Percentiles rank a stretch among this genome's conserved stretches.
Evolutionary conservation across 768 basidiomycete species (phyloP).

Genomic region (Tylopilus felleus): DNA sequence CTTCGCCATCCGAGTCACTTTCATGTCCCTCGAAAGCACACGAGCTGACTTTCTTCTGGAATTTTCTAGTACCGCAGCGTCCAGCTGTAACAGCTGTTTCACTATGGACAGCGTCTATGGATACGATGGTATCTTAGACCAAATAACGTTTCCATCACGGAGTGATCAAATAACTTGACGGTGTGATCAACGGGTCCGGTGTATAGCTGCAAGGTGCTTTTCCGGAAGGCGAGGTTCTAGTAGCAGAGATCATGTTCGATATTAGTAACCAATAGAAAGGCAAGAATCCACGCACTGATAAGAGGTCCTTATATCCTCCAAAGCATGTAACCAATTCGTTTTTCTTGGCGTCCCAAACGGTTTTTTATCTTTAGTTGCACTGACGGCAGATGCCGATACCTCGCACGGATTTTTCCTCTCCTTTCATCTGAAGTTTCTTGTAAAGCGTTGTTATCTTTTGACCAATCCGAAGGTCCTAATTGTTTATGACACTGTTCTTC

Average conservation of each 20-base stretch:
- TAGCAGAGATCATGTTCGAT: not conserved
- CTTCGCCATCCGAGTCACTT: conserved; percentile 44
- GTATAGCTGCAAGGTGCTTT: conserved; percentile 66
- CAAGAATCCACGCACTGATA: conserved; percentile 56
- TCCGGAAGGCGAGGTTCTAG: conserved; percentile 72
- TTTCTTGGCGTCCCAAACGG: conserved; percentile 78
- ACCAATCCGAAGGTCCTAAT: conserved; percentile 74
- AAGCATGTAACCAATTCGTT: conserved; percentile 78
- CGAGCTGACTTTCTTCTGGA: conserved; percentile 89
- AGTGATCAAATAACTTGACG: conserved; percentile 80
- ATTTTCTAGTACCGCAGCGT: conserved; percentile 96
- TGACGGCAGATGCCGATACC: conserved; percentile 78
- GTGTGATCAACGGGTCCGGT: conserved; percentile 84
- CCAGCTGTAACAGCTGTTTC: conserved; percentile 87
- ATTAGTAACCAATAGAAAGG: conserved; percentile 31
- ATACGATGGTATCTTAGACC: conserved; percentile 88
- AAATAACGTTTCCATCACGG: conserved; percentile 90
- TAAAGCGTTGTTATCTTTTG: conserved; percentile 55
- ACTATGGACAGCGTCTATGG: conserved; percentile 74
- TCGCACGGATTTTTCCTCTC: too few relatives aligned
- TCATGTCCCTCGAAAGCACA: conserved; percentile 67
- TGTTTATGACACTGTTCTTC: conserved; percentile 87
- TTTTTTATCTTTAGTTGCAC: conserved; percentile 79
- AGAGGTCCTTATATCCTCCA: conserved; percentile 68
- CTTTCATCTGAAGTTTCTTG: conserved; percentile 51